Base-by-base conservation (phyloP, 495 filamentous ascomycete genomes). In the Trichocladium antarcticum region DNA sequence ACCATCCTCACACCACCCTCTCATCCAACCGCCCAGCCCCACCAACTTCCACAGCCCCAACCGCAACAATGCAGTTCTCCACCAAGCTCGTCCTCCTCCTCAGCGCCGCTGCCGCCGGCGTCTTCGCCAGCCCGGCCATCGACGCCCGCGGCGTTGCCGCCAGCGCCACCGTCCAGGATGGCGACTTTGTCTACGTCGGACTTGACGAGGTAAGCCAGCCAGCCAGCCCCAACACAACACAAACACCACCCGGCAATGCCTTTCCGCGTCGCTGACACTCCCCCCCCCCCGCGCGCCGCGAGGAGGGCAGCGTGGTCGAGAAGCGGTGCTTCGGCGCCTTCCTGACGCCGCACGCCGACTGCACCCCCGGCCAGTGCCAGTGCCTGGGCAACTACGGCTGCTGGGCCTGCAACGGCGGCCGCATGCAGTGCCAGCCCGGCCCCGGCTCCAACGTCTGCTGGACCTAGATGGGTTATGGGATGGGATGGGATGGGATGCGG, bases 321-420 rank as follows among this genome's bases (percentile, higher is more conserved):
- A 40, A 40, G 37, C 5, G 37, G 20, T 40, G 37, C 21, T n/a
- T 2, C 10, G 37, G 37, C 19, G 37, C 37, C 20, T 40, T 0
- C 1, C 9, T 14, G 17, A 1, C 19, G 11, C 20, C 37, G 37
- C 37, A 40, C 11, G 37, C 37, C 20, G 11, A n/a, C 37, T 40
- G 37, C 37, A 24, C 11, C 8, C 37, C 37, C 1, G 37, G 37
- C 37, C 6, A 40, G 20, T 40, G 37, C 37, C 19, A 40, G 37
- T 40, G 37, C 37, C 37, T 40, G 20, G 37, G 37, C 37, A 21
- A 40, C 37, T 40, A 40, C 37, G 37, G 37, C 37, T 40, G 37
- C 20, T 40, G 37, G 37, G 12, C 37, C 3, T 40, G 37, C 37
- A 12, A 20, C 20, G 37, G 37, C 21, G 37, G 37, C 20, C 37